Evolutionary conservation across 345 rosid genomes (phyloP).

Genomic region (Excoecaria agallocha): DNA sequence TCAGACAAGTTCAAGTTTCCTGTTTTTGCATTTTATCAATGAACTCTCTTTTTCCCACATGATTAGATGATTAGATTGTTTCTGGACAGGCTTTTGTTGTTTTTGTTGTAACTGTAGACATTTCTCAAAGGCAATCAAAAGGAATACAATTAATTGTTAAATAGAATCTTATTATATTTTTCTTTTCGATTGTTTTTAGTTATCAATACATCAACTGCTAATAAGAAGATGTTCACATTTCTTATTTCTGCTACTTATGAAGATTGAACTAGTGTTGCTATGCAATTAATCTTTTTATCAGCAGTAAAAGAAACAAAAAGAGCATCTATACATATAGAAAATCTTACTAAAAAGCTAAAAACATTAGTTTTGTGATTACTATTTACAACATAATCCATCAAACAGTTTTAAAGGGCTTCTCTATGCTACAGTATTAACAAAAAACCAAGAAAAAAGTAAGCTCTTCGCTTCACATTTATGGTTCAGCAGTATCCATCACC

Average conservation of each 20-base stretch:
- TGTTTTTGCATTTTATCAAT: slow-evolving; percentile 56
- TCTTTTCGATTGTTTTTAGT: too few relatives aligned
- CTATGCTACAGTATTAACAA: background rate
- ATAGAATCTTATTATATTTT: too few relatives aligned
- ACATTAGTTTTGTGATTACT: background rate
- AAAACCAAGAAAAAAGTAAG: background rate
- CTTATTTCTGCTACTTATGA: too few relatives aligned
- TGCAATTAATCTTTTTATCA: too few relatives aligned
- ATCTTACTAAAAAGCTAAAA: background rate
- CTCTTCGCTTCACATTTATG: background rate
- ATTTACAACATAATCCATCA: slow-evolving; percentile 16
- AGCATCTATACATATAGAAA: too few relatives aligned
- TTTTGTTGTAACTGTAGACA: slow-evolving; percentile 22
- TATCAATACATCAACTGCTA: too few relatives aligned
- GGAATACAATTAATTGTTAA: background rate
- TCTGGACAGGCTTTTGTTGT: background rate
- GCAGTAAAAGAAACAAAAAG: too few relatives aligned
- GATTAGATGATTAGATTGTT: too few relatives aligned
- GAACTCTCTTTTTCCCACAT: slow-evolving; percentile 16
- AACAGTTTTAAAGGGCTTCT: background rate
- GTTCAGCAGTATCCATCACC: slow-evolving; percentile 33
- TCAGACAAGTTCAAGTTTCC: slow-evolving; percentile 60
- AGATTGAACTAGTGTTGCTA: too few relatives aligned
- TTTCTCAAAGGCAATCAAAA: background rate
- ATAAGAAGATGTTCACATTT: too few relatives aligned